Evolutionary conservation across 179 eudicot genomes (phyloP), one percentile per base, ranked within the genome.

Genomic region (Camellia oleifera): DNA sequence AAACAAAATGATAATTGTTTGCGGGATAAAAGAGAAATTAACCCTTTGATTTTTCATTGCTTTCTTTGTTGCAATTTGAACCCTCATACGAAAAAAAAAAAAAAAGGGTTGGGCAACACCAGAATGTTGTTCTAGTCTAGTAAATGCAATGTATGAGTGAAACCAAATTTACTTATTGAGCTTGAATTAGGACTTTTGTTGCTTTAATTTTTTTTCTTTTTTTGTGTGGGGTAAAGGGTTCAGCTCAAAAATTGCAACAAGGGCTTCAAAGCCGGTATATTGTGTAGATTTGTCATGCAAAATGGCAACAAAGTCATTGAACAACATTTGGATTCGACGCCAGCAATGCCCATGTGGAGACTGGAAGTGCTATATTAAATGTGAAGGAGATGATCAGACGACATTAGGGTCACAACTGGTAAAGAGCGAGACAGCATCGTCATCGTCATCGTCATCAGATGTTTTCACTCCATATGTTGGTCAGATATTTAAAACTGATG

Each of bases 311-410:
- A 78, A 74, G 68, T 79, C 81, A 13, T 77, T 78, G 68, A 86
- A 78, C 56, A 81, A 83, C 78, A 76, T 89, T 48, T 89, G 92
- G 92, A 83, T 86, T 69, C 77, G 89, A 79, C 71, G 87, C 64
- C 89, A 82, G 85, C 89, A 86, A 78, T 90, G 90, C 75, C 91
- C 91, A 0, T 90, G 88, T 82, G 88, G 90, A 67, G 89, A 86
- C 81, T 87, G 88, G 92, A 87, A 89, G 61, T 90, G 88, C 77
- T 86, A 76, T 63, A 74, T 85, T 58, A 79, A 81, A 69, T 82
- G 82, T 18, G 87, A 89, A 69, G 85, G 82, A 69, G 87, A 87
- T n/a, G 84, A 84, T 68, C 80, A 78, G 58, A 50, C 79, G 3
- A 60, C 76, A 2, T 0, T 17, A 13, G 79, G 83, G 23, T 79